These are phyloP conservation scores for Dothistroma septosporum DNA, from an alignment of 2,329 filamentous ascomycete genomes.

Conservation along the genomic window DNA sequence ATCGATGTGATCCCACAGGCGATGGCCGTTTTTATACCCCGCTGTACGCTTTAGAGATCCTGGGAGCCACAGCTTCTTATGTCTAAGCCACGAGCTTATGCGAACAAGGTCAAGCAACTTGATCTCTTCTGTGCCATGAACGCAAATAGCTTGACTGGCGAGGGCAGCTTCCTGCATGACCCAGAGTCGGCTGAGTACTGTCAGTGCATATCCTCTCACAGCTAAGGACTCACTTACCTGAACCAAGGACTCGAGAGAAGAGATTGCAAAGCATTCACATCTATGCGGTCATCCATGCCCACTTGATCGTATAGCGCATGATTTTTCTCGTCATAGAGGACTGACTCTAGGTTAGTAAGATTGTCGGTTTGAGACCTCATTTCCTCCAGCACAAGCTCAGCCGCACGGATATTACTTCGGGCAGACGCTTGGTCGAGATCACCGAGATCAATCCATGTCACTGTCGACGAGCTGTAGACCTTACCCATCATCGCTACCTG, in stretches of 20 bases:
- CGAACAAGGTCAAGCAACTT: neutral
- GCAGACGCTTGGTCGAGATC: neutral
- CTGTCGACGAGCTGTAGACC: neutral
- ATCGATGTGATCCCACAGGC: neutral
- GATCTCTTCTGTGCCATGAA: neutral
- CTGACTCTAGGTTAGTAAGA: neutral
- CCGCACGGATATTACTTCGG: neutral
- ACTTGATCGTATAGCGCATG: neutral
- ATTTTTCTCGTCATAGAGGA: neutral
- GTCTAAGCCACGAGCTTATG: neutral
- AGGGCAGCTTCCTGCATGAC: conserved; percentile 1
- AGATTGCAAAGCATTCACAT: neutral
- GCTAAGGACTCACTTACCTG: neutral
- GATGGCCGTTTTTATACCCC: neutral
- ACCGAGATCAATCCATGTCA: neutral
- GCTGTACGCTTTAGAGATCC: neutral
- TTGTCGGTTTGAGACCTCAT: neutral
- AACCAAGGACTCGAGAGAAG: neutral
- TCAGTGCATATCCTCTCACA: neutral
- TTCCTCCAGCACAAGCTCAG: neutral
- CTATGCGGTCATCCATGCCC: neutral
- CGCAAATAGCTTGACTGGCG: neutral
- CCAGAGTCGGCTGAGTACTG: neutral
- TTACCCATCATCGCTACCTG: neutral
- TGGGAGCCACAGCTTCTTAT: neutral